A percentile compares a stretch with the other conserved stretches of the same genome.
These are phyloP conservation scores for Stephanocyclus meneghinianus DNA, from an alignment of 352 stramenopile species.

Conservation along the genomic window DNA sequence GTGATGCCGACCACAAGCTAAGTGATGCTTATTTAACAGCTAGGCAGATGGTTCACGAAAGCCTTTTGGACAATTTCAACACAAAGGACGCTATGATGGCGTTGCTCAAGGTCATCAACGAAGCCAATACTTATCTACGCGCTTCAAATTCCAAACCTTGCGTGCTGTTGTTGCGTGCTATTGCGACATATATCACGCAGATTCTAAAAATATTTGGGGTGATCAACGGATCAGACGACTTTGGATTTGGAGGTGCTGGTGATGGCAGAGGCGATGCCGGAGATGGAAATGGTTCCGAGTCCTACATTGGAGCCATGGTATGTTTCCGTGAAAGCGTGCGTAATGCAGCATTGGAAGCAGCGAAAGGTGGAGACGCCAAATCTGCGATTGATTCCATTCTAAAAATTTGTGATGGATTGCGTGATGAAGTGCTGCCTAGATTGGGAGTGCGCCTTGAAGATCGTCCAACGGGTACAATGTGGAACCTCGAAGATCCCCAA, in stretches of 20 bases:
- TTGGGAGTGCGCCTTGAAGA: constrained; percentile 84
- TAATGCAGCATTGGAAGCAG: constrained; percentile 56
- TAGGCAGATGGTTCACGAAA: constrained; percentile 72
- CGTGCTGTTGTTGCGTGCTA: constrained; percentile 70
- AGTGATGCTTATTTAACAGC: constrained; percentile 51
- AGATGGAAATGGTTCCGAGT: constrained; percentile 39
- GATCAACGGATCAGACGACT: constrained; percentile 71
- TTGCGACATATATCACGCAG: constrained; percentile 82
- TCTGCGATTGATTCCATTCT: constrained; percentile 62
- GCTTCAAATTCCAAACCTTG: constrained; percentile 56
- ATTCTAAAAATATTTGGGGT: constrained; percentile 85
- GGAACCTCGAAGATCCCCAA: constrained; percentile 80
- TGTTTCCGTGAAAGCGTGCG: constrained; percentile 79
- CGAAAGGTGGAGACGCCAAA: constrained; percentile 61
- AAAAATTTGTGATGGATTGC: constrained; percentile 78
- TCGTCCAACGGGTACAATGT: constrained; percentile 68
- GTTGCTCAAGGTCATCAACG: constrained; percentile 79
- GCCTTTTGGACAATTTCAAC: constrained; percentile 84
- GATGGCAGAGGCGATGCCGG: constrained; percentile 46
- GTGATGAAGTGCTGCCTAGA: constrained; percentile 73
- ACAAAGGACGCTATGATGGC: constrained; percentile 73
- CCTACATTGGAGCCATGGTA: constrained; percentile 78
- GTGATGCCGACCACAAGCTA: constrained; percentile 59
- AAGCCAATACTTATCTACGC: constrained; percentile 83
- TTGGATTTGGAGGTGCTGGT: constrained; percentile 75